Evolutionary conservation across 495 filamentous ascomycete species (phyloP), one percentile per base, ranked within the genome.

Genomic region (Haplographium delicatum): DNA sequence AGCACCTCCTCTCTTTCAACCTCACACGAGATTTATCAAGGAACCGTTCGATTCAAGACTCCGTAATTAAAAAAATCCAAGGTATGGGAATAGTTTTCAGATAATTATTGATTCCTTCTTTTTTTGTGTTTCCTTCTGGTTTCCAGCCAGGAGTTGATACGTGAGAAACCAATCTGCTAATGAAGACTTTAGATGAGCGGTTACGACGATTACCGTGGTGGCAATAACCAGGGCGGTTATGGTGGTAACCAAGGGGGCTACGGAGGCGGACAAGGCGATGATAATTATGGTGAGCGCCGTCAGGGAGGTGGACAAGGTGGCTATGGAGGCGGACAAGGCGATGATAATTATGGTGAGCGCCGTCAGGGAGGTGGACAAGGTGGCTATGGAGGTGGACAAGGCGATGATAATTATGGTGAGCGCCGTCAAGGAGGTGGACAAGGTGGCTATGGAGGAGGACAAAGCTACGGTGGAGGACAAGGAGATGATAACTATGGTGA

Each of bases 191-290:
- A 7, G 40, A 54, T 54, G 51, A 51, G 48, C 28, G 33, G 51
- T 35, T n/a, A 56, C 34, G 44, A 53, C 45, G 31, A 53, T 16
- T 27, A 44, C n/a, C 44, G 44, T 19, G 41, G 42, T 11, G 49
- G 39, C 39, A 16, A 44, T 24, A 5, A 13, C 2, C 31, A 41
- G 41, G 27, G 19, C 5, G 27, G 31, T 9, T 44, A 30, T 44
- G 22, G 11, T 3, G 42, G 42, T n/a, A 26, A 26, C 35, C 35
- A 39, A 19, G 35, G 50, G 27, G 25, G 47, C 33, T 44, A 28
- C 23, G 33, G 18, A 16, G 22, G 42, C 27, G 8, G 38, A 26
- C 19, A 30, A n/a, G 19, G 11, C 24, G 20, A 41, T 13, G 15
- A 52, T 10, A 20, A 58, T 43, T 16, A 42, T 20, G 27, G 41